Conservation (phyloP, 2,329 filamentous ascomycete genomes). For the Herpotrichia juniperi region DNA sequence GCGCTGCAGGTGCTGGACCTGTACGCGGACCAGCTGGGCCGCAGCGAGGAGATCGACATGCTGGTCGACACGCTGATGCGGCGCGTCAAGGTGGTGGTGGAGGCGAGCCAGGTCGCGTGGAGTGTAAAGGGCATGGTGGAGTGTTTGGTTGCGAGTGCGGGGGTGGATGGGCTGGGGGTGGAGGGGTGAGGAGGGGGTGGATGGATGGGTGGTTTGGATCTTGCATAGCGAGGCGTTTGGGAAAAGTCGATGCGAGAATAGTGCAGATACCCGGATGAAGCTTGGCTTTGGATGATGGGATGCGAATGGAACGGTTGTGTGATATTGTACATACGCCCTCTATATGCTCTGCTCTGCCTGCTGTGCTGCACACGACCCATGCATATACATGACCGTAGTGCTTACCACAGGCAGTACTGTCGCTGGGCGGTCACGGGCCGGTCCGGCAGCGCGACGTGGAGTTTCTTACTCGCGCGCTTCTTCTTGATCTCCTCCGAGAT, state of each 20-base stretch:
- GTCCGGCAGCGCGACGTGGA: slow-evolving; percentile 89
- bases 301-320: slow-evolving; percentile 1
- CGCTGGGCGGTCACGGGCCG: slow-evolving; percentile 82
- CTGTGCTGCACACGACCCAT: slow-evolving; percentile 2
- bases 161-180: slow-evolving; percentile 11
- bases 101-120: slow-evolving; percentile 81
- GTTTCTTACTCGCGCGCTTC: slow-evolving; percentile 74
- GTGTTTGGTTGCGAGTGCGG: slow-evolving; percentile 66
- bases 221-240: slow-evolving; percentile 49
- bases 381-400: not conserved
- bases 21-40: slow-evolving; percentile 80
- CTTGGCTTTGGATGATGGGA: slow-evolving; percentile 29
- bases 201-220: not conserved
- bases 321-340: slow-evolving; percentile 16
- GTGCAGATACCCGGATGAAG: slow-evolving; percentile 18
- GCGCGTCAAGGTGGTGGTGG: slow-evolving; percentile 76
- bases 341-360: slow-evolving; percentile 6
- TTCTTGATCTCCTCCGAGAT: slow-evolving; percentile 78
- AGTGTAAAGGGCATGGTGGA: slow-evolving; percentile 89
- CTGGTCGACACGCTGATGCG: slow-evolving; percentile 72
- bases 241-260: slow-evolving; percentile 6
- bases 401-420: slow-evolving; percentile 90
- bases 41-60: slow-evolving; percentile 73
- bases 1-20: slow-evolving; percentile 83
- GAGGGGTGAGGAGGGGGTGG: slow-evolving; percentile 22